phyloP scores from a whole-genome alignment of 306 rosid genomes.

The Abrus precatorius region DNA sequence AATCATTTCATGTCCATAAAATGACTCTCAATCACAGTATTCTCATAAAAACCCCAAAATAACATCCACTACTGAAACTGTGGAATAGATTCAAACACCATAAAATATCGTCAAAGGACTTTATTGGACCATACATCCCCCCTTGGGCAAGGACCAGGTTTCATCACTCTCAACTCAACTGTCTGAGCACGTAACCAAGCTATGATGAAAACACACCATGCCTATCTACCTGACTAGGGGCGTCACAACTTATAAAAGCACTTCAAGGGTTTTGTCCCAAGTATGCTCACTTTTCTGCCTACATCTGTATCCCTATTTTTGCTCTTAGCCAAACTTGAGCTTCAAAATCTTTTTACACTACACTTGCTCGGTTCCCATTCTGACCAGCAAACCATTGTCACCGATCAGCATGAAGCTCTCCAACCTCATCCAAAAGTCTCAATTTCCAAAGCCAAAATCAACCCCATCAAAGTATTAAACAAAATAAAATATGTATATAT shows the following conservation, averaged over 20 bases:
- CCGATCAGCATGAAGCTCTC: not conserved
- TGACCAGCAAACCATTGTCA: not conserved
- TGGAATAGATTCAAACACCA: not conserved
- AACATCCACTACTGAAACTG: not conserved
- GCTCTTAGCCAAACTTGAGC: not conserved
- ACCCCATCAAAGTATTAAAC: not conserved
- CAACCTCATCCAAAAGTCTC: not conserved
- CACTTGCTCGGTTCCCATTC: not conserved
- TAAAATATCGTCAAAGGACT: not conserved
- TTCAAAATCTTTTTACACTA: not conserved
- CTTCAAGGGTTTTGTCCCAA: not conserved
- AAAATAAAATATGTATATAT: not conserved
- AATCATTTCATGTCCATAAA: not conserved
- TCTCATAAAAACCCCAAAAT: not conserved
- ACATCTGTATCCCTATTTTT: not conserved
- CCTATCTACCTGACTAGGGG: not conserved
- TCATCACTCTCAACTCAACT: slow-evolving; percentile 3
- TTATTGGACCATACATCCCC: not conserved
- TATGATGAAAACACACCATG: slow-evolving; percentile 1
- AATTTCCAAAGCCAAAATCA: slow-evolving; percentile 7
- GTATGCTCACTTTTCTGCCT: not conserved
- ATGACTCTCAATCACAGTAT: not conserved
- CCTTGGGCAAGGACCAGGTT: not conserved
- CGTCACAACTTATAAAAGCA: not conserved
- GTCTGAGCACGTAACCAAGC: not conserved